Conservation (phyloP, 2,329 filamentous ascomycete species). For the Ceratocystis huliohia region DNA sequence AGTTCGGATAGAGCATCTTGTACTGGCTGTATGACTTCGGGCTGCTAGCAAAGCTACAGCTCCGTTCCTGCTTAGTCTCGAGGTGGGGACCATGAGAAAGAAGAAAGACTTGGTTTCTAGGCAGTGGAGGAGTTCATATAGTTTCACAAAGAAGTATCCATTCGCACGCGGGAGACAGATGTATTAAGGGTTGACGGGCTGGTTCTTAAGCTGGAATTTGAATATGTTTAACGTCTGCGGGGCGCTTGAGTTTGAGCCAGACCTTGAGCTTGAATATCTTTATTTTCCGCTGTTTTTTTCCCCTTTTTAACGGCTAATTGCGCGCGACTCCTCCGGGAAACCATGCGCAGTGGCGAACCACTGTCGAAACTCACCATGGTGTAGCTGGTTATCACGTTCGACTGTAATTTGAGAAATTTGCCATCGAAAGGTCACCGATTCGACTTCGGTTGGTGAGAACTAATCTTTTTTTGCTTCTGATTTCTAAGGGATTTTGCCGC, state of each 20-base stretch:
- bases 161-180: too few relatives aligned
- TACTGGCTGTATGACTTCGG: background rate
- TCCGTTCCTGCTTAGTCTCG: background rate
- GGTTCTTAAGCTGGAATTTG: too few relatives aligned
- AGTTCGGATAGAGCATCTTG: background rate
- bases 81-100: background rate
- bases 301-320: slow-evolving; percentile 3
- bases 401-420: slow-evolving; percentile 21
- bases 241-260: too few relatives aligned
- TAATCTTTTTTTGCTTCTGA: background rate
- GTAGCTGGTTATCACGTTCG: slow-evolving; percentile 20
- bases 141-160: too few relatives aligned
- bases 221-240: too few relatives aligned
- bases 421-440: slow-evolving; percentile 21
- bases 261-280: too few relatives aligned
- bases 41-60: background rate
- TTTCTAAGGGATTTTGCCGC: too few relatives aligned
- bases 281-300: too few relatives aligned
- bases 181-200: too few relatives aligned
- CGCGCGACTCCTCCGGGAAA: background rate
- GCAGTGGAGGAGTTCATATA: too few relatives aligned
- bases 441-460: slow-evolving; percentile 21
- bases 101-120: too few relatives aligned
- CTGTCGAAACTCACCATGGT: slow-evolving; percentile 20
- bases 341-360: slow-evolving; percentile 19